Percentiles rank a stretch among this genome's conserved stretches.
Evolutionary conservation across 768 basidiomycete genomes (phyloP).

Genomic region (Termitomyces eurrhizus): DNA sequence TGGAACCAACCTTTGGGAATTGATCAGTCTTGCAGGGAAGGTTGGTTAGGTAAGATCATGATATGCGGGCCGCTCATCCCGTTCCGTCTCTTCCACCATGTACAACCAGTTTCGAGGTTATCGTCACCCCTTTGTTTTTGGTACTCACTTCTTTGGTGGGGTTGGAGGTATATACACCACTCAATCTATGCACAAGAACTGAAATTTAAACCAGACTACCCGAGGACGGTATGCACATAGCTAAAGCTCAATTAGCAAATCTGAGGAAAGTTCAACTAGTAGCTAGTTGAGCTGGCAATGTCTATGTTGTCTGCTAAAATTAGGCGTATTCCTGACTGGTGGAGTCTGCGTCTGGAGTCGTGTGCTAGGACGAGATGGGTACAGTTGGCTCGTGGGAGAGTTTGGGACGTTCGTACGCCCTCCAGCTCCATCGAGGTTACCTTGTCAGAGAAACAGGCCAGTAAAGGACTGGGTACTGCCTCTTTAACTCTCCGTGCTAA

Average conservation of each 20-base stretch:
- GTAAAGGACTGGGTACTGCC: background rate
- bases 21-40: background rate
- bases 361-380: conserved; percentile 29
- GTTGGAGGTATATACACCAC: conserved; percentile 35
- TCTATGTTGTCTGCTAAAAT: conserved; percentile 40
- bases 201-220: conserved; percentile 30
- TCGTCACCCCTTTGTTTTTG: conserved; percentile 47
- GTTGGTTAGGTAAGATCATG: background rate
- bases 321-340: conserved; percentile 38
- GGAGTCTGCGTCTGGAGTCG: conserved; percentile 25
- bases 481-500: background rate
- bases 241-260: background rate
- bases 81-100: background rate
- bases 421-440: conserved; percentile 26
- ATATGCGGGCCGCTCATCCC: background rate
- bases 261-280: background rate
- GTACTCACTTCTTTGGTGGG: conserved; percentile 37
- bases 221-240: conserved; percentile 38
- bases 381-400: conserved; percentile 20
- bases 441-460: conserved; percentile 38
- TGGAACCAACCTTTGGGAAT: background rate
- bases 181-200: background rate
- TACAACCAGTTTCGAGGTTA: conserved; percentile 35
- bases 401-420: conserved; percentile 33
- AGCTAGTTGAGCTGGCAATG: conserved; percentile 52